Conservation (phyloP, 768 basidiomycete genomes). For the Podaxis mareebaensis region DNA sequence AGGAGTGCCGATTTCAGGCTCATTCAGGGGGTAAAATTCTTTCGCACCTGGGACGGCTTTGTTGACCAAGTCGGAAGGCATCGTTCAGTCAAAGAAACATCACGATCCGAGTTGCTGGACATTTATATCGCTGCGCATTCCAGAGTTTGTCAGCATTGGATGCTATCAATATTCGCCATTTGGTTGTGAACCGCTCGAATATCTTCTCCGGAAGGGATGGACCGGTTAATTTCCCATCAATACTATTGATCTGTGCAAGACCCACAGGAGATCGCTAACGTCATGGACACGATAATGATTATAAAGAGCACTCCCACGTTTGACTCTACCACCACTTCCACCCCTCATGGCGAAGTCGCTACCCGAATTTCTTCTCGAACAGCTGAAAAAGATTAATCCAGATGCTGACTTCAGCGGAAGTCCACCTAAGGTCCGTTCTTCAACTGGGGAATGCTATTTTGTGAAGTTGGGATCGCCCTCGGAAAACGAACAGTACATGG, state of each 20-base stretch:
- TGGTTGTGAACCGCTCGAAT: not conserved
- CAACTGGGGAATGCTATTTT: conserved; percentile 59
- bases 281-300: not conserved
- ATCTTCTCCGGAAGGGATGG: not conserved
- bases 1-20: conserved; percentile 52
- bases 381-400: conserved; percentile 52
- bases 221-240: not conserved
- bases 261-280: not conserved
- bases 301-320: too few species aligned
- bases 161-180: conserved; percentile 2
- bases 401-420: conserved; percentile 44
- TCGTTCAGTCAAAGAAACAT: conserved; percentile 5
- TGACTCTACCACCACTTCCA: not conserved
- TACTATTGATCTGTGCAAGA: not conserved
- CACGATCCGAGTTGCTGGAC: not conserved
- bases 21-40: conserved; percentile 62
- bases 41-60: conserved; percentile 47
- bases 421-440: conserved; percentile 53
- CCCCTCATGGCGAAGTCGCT: not conserved
- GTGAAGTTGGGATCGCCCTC: conserved; percentile 54
- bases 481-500: conserved; percentile 65
- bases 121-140: not conserved
- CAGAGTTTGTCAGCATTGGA: conserved; percentile 15
- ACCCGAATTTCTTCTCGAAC: conserved; percentile 1
- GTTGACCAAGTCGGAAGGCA: conserved; percentile 33